These are phyloP conservation scores for Tremella yokohamensis DNA, from an alignment of 768 basidiomycete genomes.

Conservation along the genomic window DNA sequence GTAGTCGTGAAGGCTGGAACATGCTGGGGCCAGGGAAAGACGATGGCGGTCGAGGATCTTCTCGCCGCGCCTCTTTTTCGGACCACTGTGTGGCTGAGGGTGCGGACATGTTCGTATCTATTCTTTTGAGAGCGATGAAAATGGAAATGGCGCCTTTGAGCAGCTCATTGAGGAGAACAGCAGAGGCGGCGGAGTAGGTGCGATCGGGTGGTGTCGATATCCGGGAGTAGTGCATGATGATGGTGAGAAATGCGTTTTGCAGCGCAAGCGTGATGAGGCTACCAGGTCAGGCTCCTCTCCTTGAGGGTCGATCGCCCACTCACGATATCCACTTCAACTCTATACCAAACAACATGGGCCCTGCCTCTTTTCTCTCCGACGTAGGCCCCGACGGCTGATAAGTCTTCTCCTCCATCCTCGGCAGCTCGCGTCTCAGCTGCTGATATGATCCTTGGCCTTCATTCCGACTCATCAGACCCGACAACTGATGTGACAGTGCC, in stretches of 20 bases:
- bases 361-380: conserved; percentile 16
- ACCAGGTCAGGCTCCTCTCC: neutral
- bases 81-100: conserved; percentile 16
- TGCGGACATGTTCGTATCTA: conserved; percentile 54
- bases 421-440: conserved; percentile 7
- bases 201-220: conserved; percentile 70
- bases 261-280: conserved; percentile 62
- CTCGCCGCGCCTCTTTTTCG: conserved; percentile 15
- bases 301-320: conserved; percentile 14
- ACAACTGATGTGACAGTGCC: conserved; percentile 14
- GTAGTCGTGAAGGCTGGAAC: conserved; percentile 54
- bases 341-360: conserved; percentile 43
- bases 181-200: conserved; percentile 86
- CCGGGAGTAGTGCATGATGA: conserved; percentile 96
- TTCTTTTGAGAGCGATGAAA: conserved; percentile 66
- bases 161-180: conserved; percentile 90
- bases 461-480: conserved; percentile 12
- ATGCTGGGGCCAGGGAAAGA: conserved; percentile 18
- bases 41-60: conserved; percentile 11
- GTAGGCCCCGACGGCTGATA: conserved; percentile 4
- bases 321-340: conserved; percentile 52
- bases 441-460: neutral
- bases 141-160: conserved; percentile 87
- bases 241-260: conserved; percentile 83
- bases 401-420: conserved; percentile 25